Base-by-base conservation (phyloP, 306 rosid genomes). In the Citrullus mucosospermus region DNA sequence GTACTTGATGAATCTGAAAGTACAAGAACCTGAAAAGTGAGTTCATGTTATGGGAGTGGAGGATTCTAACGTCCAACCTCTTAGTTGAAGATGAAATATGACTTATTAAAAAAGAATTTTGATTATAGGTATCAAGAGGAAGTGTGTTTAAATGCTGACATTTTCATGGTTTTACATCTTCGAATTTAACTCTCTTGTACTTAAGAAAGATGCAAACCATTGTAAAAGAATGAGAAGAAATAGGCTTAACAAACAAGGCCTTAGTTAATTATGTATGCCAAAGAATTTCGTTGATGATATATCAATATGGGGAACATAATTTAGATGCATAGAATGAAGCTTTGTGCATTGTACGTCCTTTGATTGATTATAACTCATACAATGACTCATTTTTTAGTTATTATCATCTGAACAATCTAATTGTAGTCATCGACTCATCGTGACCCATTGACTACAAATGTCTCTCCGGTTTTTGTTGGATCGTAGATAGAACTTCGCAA, bases 401-500 rank as follows among this genome's bases (percentile, higher is more conserved):
- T 63, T 63, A 15, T 11, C 34, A 68, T 67, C 54, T 11, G 68
- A 61, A 61, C 10, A n/a, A 5, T 41, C 9, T 63, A 28, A 9
- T 12, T 48, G 34, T 14, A 53, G 51, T 20, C 62, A 17, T 25
- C 28, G 28, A 25, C 28, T 25, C 28, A 25, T 43, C 51, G 76
- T 75, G 28, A 56, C 8, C 44, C 73, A 43, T 46, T 61, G 48
- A 55, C 46, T 28, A 59, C 41, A 50, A 55, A 51, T 30, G 65
- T 17, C 39, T 76, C 50, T 57, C 51, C 18, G 4, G 38, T 30
- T 43, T 78, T 48, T 78, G 76, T 60, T 80, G 65, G 55, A 20
- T 76, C 86, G 75, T 79, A 94, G 98, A 79, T 95, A 81, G 91
- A 87, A 78, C 88, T 86, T 57, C 85, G 58, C 77, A 95, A 88